Conservation (phyloP, 495 filamentous ascomycete genomes). For the Eremomyces bilateralis region DNA sequence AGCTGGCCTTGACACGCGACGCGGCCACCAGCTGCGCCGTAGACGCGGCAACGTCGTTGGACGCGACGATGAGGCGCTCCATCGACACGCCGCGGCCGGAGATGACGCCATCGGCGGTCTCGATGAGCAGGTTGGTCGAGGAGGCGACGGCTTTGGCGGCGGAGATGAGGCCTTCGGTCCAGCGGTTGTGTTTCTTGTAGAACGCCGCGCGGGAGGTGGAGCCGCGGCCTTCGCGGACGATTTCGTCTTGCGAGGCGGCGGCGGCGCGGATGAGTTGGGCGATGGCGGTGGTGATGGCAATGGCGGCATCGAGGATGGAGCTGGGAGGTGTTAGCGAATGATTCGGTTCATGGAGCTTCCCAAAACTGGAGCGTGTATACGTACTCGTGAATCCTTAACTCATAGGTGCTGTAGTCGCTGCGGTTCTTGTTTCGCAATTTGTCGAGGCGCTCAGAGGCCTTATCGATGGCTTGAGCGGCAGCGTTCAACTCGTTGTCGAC, state of each 20-base stretch:
- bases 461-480: conserved; percentile 89
- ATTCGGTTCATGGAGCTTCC: no score
- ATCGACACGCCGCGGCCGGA: conserved; percentile 75
- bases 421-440: conserved; percentile 86
- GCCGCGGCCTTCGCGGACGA: conserved; percentile 85
- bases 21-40: conserved; percentile 94
- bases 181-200: conserved; percentile 98
- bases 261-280: conserved; percentile 91
- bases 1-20: conserved; percentile 86
- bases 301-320: conserved; percentile 77
- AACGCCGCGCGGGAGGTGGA: conserved; percentile 79
- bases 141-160: conserved; percentile 86
- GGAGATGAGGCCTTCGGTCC: conserved; percentile 93
- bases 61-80: conserved; percentile 93
- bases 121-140: conserved; percentile 86
- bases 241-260: conserved; percentile 84
- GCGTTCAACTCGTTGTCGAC: conserved; percentile 82
- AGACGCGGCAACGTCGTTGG: conserved; percentile 86
- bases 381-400: conserved; percentile 71
- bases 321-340: conserved; percentile 2
- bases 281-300: conserved; percentile 92
- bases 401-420: conserved; percentile 89
- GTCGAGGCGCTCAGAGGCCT: conserved; percentile 66
- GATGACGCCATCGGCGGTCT: conserved; percentile 92
- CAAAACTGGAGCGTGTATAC: background rate